Evolutionary conservation across 2,329 filamentous ascomycete species (phyloP), one percentile per base, ranked within the genome.

Genomic region (Fusarium sp.): DNA sequence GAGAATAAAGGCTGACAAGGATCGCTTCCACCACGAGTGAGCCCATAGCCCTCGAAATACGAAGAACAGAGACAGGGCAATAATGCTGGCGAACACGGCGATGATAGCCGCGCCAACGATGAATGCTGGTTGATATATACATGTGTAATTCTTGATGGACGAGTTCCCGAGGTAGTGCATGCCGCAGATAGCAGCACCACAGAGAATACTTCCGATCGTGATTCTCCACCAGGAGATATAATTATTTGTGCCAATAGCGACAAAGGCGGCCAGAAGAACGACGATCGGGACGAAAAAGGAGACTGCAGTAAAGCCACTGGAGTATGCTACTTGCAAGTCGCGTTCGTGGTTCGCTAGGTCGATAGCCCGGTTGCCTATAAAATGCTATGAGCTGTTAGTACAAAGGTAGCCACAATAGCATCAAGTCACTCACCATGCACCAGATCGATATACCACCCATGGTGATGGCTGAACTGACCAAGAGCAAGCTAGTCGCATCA

Each of bases 101-200:
- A 97, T 94, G 52, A 92, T 79, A n/a, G 90, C 90, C 5, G 94
- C 90, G 2, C 92, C 93, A 4, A 92, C 84, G 16, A 97, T 88
- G 78, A 91, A 90, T 25, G 83, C 84, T 14, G 84, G 78, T 5
- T 83, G 81, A 76, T 95, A 95, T 18, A 85, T 83, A 76, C 93
- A 92, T 6, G 80, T 83, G 79, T 96, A 97, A 80, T 97, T 96
- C 34, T 87, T 87, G 68, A 96, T 94, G 41, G 94, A 94, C 35
- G 93, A 89, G 80, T 97, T 95, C n/a, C 94, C 94, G 20, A 96
- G 85, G 78, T 96, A 97, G 81, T 97, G 94, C 94, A 97, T 96
- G 30, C 92, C 93, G 68, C 92, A 94, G 54, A 96, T 92, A 25
- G 93, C 92, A 3, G 91, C 86, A 11, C 94, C 94, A 2, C 93